Evolutionary conservation across 73 alveolate species (phyloP).

Genomic region (Paraurostyla sp.): DNA sequence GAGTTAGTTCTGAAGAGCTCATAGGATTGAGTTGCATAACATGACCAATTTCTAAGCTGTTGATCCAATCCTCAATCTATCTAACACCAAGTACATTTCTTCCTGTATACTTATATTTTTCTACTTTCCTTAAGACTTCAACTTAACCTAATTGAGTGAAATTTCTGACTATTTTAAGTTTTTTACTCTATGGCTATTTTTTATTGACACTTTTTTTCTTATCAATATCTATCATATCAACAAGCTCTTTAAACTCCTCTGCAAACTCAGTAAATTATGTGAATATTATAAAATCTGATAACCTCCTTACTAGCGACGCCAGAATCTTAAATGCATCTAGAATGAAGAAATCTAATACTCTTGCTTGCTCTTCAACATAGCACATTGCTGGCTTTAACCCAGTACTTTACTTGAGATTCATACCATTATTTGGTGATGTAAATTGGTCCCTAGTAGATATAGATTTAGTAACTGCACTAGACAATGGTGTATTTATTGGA

Average conservation of each 20-base stretch:
- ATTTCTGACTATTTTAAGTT: conserved; percentile 13
- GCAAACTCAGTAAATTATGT: background rate
- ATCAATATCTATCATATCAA: background rate
- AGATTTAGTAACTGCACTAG: no score
- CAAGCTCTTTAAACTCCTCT: background rate
- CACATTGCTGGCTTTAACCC: background rate
- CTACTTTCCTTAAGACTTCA: background rate
- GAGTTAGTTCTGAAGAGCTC: conserved; percentile 81
- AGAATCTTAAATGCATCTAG: conserved; percentile 13
- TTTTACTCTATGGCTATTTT: background rate
- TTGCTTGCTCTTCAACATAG: conserved; percentile 57
- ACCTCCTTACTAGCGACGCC: background rate
- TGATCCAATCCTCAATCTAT: conserved; percentile 88
- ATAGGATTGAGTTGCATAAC: conserved; percentile 86
- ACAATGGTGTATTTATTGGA: background rate
- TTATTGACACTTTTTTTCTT: background rate
- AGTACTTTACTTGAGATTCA: background rate
- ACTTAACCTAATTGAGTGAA: background rate
- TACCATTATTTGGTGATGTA: conserved; percentile 18
- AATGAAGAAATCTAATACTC: conserved; percentile 26
- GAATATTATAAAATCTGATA: background rate
- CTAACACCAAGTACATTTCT: conserved; percentile 70
- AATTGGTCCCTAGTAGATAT: conserved; percentile 41
- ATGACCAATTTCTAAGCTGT: conserved; percentile 84
- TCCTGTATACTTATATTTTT: conserved; percentile 47